Base-by-base conservation (phyloP, 2,329 filamentous ascomycete species). In the Nigrospora osmanthi region DNA sequence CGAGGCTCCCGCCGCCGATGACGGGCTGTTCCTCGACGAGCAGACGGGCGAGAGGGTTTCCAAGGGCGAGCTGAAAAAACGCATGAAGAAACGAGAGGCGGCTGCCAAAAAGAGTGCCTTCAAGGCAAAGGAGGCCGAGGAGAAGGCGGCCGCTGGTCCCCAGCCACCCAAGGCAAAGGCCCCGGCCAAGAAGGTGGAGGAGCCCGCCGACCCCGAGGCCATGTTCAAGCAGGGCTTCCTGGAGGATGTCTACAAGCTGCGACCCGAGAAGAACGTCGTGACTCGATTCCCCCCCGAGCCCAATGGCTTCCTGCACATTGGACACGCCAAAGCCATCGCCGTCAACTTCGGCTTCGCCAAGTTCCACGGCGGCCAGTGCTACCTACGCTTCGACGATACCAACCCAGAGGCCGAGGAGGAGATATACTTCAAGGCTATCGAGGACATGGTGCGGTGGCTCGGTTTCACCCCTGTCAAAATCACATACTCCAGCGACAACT, bases 261-360 rank as follows among this genome's bases (percentile, higher is more conserved):
- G 80, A 40, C 81, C 82, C 2, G 69, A 72, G 38, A 77, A 76
- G 53, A 67, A 71, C 13, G 80, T 84, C 16, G 65, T 83, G 40
- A 89, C 85, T 4, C 80, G 86, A 53, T 90, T 91, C 59, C 87
- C 87, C 2, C 87, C 87, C 16, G 87, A 91, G 67, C 93, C 93
- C 40, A 97, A 97, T 63, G 93, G 91, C 44, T 96, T 85, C 62
- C 77, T 96, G 11, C 90, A 96, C 61, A 86, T 97, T 54, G 91
- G 91, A 16, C 93, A 97, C 62, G 87, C 86, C 52, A 97, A 97
- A 70, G 91, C 93, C 17, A 96, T 97, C 63, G 85, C 89, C 0
- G 81, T 97, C 64, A 96, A 97, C 68, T 97, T 97, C 67, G 91
- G 91, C 7, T 97, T 96, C 62, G 91, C 93, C 13, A 81, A 79